Base-by-base conservation (phyloP, 169 alveolate species). In the Blepharisma undulans region DNA sequence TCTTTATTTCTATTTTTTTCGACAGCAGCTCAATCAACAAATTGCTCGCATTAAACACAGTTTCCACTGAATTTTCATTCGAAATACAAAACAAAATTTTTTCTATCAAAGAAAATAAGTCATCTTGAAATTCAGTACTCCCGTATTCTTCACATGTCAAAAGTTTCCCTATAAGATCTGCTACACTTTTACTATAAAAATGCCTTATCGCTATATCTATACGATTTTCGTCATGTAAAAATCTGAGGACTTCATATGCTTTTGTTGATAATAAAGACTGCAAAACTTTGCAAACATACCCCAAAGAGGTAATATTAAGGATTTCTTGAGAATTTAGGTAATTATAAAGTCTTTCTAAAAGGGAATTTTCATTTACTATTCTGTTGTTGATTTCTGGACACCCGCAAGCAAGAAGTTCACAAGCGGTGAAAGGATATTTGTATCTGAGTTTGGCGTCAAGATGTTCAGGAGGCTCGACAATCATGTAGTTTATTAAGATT, bases 391-490 rank as follows among this genome's bases (percentile, higher is more conserved):
- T 22, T 74, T 29, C 80, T 25, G 48, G 29, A 25, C 80, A 74
- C 80, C 33, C 80, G 18, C 36, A 25, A 74, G 80, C 80, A 8
- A 74, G 33, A 18, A 74, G 48, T 18, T 74, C 80, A 74, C 80
- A 25, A 74, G 80, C 80, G 12, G 33, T 29, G 80, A 14, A 74
- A 33, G 93, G 93, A 72, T 72, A 84, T 36, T 87, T 61, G 74
- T 76, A 79, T 12, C 88, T 71, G 72, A 84, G 72, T 90, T 90
- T 80, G 66, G 72, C 25, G 72, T 90, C 87, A 30, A 72, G 36
- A 34, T 90, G 90, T 74, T 90, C 87, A n/a, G n/a, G 72, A 19
- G 93, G 93, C 72, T 71, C 60, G 60, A 25, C 80, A 32, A 85
- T 84, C 32, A 90, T 66, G 79, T 82, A 90, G 29, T 34, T 18